A percentile compares a stretch with the other conserved stretches of the same genome.
Conservation (phyloP, 2,329 filamentous ascomycete genomes). For the Colletotrichum nymphaeae region DNA sequence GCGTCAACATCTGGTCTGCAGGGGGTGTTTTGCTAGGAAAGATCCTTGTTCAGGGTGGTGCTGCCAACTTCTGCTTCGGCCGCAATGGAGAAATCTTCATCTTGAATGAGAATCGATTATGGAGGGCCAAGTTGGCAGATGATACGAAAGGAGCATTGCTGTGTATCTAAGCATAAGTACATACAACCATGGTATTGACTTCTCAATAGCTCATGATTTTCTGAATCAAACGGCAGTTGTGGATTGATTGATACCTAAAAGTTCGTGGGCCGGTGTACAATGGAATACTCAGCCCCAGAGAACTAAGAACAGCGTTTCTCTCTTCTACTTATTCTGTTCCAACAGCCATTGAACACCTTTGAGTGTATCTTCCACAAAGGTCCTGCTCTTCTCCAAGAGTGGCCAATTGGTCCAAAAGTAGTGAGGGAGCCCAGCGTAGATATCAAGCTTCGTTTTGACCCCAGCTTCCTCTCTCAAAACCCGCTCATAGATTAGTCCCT, state of each 20-base stretch:
- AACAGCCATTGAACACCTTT: conserved; percentile 25
- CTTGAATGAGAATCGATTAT: conserved; percentile 58
- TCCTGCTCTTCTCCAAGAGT: background rate
- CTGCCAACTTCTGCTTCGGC: conserved; percentile 61
- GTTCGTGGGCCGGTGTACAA: no score
- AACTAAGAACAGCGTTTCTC: no score
- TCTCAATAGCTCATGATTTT: background rate
- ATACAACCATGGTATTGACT: background rate
- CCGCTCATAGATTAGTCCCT: conserved; percentile 63
- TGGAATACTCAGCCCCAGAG: no score
- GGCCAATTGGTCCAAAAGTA: conserved; percentile 31
- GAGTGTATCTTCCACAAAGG: conserved; percentile 16
- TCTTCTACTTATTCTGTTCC: conserved; percentile 2
- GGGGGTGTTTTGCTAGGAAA: conserved; percentile 58
- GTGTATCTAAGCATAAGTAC: conserved; percentile 12
- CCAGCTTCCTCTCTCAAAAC: conserved; percentile 56
- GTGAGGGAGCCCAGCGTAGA: conserved; percentile 31
- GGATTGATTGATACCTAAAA: background rate
- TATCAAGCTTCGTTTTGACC: conserved; percentile 55
- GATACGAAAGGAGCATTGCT: conserved; percentile 42
- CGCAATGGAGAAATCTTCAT: conserved; percentile 55
- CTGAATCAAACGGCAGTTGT: background rate
- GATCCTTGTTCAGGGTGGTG: conserved; percentile 53
- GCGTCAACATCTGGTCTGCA: conserved; percentile 60
- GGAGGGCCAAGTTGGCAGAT: conserved; percentile 48